These are phyloP conservation scores for Pholiota molesta DNA, from an alignment of 768 basidiomycete species.

Conservation along the genomic window DNA sequence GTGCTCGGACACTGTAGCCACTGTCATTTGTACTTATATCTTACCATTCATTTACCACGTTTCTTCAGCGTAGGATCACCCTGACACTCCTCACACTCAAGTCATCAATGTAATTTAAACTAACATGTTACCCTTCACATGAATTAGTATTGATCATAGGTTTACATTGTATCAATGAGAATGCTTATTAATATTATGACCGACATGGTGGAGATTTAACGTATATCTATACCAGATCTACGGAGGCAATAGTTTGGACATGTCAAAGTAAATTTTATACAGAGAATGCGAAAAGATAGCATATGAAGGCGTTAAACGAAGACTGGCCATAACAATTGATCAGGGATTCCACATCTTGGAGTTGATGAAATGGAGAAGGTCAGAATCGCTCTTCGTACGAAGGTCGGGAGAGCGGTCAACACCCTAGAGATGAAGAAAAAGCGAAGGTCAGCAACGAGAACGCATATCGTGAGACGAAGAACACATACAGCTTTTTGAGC, in stretches of 20 bases:
- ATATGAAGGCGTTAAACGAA: background rate
- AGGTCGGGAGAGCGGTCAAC: conserved; percentile 59
- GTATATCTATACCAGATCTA: background rate
- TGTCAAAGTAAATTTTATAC: background rate
- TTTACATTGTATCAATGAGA: background rate
- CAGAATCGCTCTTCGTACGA: conserved; percentile 56
- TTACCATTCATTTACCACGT: background rate
- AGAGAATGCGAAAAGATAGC: background rate
- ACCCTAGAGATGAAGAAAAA: conserved; percentile 32
- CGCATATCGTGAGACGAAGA: conserved; percentile 9
- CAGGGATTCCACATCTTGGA: conserved; percentile 76
- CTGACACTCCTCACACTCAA: background rate
- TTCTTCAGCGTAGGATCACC: background rate
- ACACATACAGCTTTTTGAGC: conserved; percentile 73
- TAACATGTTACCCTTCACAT: background rate
- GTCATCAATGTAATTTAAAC: background rate
- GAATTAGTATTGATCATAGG: background rate
- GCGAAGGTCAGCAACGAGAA: background rate
- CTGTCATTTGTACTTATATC: background rate
- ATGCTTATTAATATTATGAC: conserved; percentile 1
- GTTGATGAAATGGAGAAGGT: conserved; percentile 56
- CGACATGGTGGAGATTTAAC: background rate
- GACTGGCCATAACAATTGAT: conserved; percentile 4
- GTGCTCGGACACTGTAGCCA: background rate
- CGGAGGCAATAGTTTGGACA: background rate